These are phyloP conservation scores for Rhizoctonia solani DNA, from an alignment of 1,284 basidiomycete genomes.

Conservation along the genomic window DNA sequence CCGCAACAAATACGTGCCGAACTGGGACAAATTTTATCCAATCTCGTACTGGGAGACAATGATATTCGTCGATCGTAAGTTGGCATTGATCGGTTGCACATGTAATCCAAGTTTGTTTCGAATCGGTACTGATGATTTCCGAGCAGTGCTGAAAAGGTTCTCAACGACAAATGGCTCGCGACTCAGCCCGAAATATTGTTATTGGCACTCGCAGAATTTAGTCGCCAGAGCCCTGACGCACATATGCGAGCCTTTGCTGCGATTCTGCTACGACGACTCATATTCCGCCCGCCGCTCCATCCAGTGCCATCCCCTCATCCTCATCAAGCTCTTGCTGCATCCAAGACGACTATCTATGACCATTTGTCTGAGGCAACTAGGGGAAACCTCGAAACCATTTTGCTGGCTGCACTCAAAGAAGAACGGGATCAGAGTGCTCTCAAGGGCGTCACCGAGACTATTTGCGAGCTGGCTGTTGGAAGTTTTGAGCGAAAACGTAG, in stretches of 20 bases:
- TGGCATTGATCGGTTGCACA: not conserved
- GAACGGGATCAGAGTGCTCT: constrained; percentile 62
- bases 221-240: constrained; percentile 70
- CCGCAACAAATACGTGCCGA: constrained; percentile 39
- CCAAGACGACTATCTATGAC: constrained; percentile 59
- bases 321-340: constrained; percentile 33
- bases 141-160: constrained; percentile 74
- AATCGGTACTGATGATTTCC: constrained; percentile 34
- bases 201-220: constrained; percentile 73
- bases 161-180: constrained; percentile 68
- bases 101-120: not conserved
- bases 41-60: constrained; percentile 78
- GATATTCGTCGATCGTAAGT: constrained; percentile 70
- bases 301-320: constrained; percentile 38
- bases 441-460: constrained; percentile 71
- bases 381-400: constrained; percentile 66
- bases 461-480: constrained; percentile 71
- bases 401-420: constrained; percentile 66
- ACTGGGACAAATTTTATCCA: constrained; percentile 77
- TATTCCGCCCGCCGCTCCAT: constrained; percentile 59
- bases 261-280: constrained; percentile 71
- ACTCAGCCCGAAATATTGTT: constrained; percentile 76
- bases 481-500: constrained; percentile 65
- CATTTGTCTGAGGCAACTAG: constrained; percentile 67
- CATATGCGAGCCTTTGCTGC: constrained; percentile 61